These are phyloP conservation scores for Talaromyces adpressus DNA, from an alignment of 495 filamentous ascomycete species.

Conservation along the genomic window DNA sequence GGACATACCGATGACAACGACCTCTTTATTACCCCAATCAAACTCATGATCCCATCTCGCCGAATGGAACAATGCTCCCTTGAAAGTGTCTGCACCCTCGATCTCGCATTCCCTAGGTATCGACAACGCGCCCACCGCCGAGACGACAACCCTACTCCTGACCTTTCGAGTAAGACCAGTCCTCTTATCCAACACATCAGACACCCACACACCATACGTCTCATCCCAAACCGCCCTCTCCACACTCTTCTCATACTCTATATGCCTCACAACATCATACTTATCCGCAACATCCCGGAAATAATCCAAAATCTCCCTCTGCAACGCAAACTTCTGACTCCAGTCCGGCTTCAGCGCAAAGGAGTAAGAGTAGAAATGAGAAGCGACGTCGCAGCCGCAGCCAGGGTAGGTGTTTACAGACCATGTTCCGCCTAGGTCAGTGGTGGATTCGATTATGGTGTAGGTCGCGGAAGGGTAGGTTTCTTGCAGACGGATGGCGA, in stretches of 20 bases:
- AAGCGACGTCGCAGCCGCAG: slow-evolving; percentile 20
- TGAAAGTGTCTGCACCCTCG: slow-evolving; percentile 35
- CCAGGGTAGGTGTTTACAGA: slow-evolving; percentile 21
- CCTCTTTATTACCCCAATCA: slow-evolving; percentile 45
- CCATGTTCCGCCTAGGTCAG: slow-evolving; percentile 19
- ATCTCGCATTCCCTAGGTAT: slow-evolving; percentile 38
- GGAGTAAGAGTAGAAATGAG: slow-evolving; percentile 43
- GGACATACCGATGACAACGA: slow-evolving; percentile 44
- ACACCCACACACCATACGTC: slow-evolving; percentile 31
- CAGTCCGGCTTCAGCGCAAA: slow-evolving; percentile 43
- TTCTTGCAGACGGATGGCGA: slow-evolving; percentile 48
- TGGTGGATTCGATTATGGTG: slow-evolving; percentile 16
- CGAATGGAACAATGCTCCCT: slow-evolving; percentile 50
- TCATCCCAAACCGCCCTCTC: slow-evolving; percentile 34
- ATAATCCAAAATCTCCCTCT: slow-evolving; percentile 38
- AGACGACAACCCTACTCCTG: slow-evolving; percentile 37
- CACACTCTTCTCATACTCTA: slow-evolving; percentile 34
- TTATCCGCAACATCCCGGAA: slow-evolving; percentile 32
- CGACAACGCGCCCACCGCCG: slow-evolving; percentile 38
- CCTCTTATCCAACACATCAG: slow-evolving; percentile 29
- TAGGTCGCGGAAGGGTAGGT: slow-evolving; percentile 36
- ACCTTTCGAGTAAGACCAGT: slow-evolving; percentile 17
- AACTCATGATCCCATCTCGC: slow-evolving; percentile 52
- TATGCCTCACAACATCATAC: slow-evolving; percentile 35
- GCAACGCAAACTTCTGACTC: slow-evolving; percentile 30